Evolutionary conservation across 176 grass and related monocot species (phyloP).

Genomic region (Aegilops tauschii): DNA sequence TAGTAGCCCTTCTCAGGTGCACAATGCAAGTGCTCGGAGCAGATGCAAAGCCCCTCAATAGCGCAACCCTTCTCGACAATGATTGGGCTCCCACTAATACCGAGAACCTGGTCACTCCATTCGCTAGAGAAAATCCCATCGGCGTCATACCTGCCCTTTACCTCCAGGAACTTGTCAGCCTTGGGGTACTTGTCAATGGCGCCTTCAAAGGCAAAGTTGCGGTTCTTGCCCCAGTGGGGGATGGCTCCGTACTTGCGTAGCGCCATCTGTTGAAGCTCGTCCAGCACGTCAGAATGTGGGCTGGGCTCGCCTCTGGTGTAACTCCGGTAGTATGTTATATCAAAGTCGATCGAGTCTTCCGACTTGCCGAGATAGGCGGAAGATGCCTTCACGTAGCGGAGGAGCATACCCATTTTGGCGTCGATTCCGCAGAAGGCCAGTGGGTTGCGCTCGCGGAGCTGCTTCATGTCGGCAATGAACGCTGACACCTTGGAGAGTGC

Average conservation of each 20-base stretch:
- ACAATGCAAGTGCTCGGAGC: conserved; percentile 41
- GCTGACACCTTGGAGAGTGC: too few relatives aligned
- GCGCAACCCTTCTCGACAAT: conserved; percentile 25
- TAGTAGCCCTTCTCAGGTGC: conserved; percentile 24
- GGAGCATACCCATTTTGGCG: too few relatives aligned
- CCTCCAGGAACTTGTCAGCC: neutral
- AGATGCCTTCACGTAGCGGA: neutral
- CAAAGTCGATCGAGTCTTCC: too few relatives aligned
- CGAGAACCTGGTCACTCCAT: conserved; percentile 62
- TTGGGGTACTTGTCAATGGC: conserved; percentile 21
- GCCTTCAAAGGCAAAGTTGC: conserved; percentile 47
- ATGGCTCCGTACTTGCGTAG: conserved; percentile 37
- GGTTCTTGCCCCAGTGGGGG: conserved; percentile 22
- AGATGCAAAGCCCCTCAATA: conserved; percentile 47
- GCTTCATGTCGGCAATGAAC: too few relatives aligned
- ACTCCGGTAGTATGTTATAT: too few relatives aligned
- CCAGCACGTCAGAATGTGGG: conserved; percentile 21
- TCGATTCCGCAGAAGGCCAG: too few relatives aligned
- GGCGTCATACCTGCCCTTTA: conserved; percentile 28
- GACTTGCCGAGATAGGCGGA: too few relatives aligned
- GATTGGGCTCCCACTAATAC: conserved; percentile 6
- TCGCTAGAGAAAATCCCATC: conserved; percentile 20
- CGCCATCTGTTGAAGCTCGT: conserved; percentile 51
- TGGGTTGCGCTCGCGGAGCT: too few relatives aligned
- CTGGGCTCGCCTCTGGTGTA: neutral